These are phyloP conservation scores for Plantago coronopus DNA, from an alignment of 305 asterid species.

Conservation along the genomic window DNA sequence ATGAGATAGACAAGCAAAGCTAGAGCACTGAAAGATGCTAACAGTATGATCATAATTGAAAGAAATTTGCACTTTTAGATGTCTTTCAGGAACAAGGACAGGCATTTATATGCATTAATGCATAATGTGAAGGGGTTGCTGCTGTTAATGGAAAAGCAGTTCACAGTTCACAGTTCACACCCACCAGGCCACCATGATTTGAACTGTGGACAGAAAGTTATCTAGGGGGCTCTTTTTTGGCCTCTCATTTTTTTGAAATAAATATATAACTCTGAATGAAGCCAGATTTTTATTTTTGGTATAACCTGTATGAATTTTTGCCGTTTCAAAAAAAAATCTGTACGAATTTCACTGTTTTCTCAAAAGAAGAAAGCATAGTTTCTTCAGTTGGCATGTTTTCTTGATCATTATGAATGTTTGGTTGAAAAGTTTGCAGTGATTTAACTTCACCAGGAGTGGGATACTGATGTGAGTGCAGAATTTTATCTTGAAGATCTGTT, in stretches of 20 bases:
- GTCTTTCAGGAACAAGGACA: no score
- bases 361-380: no score
- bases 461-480: constrained; percentile 1
- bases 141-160: neutral
- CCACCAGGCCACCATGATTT: neutral
- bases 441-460: no score
- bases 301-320: no score
- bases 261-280: no score
- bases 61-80: no score
- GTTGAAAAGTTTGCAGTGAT: neutral
- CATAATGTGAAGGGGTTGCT: neutral
- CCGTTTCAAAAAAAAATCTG: no score
- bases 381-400: neutral
- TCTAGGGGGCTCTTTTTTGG: neutral
- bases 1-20: constrained; percentile 4
- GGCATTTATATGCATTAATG: neutral
- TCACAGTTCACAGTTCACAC: neutral
- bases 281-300: no score
- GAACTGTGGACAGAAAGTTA: neutral
- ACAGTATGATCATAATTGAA: constrained; percentile 12
- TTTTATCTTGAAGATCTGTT: neutral
- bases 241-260: constrained; percentile 1
- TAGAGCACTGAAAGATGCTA: constrained; percentile 12
- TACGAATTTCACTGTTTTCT: no score
- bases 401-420: no score